A percentile compares a stretch with the other conserved stretches of the same genome.
Conservation (phyloP, 208 protist genomes). For the Trypanosoma rangeli region DNA sequence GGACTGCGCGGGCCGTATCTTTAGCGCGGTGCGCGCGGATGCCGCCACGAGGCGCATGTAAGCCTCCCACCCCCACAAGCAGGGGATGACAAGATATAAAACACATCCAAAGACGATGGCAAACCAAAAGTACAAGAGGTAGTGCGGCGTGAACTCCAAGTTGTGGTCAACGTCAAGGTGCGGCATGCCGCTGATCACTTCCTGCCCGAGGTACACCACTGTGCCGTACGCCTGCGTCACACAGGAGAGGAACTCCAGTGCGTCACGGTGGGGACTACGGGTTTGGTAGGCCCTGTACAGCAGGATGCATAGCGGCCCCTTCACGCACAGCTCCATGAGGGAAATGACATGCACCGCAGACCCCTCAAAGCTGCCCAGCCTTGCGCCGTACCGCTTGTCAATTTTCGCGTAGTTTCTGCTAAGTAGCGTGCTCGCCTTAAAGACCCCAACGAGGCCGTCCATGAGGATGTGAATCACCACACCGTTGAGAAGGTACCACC, state of each 20-base stretch:
- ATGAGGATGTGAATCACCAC: slow-evolving; percentile 73
- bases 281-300: slow-evolving; percentile 60
- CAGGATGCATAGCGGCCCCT: slow-evolving; percentile 66
- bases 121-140: slow-evolving; percentile 19
- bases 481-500: slow-evolving; percentile 83
- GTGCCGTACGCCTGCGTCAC: slow-evolving; percentile 71
- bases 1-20: not conserved
- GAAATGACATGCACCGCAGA: slow-evolving; percentile 65
- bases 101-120: slow-evolving; percentile 18
- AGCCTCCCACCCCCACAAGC: slow-evolving; percentile 48
- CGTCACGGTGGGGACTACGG: slow-evolving; percentile 52
- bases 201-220: slow-evolving; percentile 61
- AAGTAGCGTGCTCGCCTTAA: slow-evolving; percentile 60
- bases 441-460: slow-evolving; percentile 68
- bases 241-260: slow-evolving; percentile 72
- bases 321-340: slow-evolving; percentile 57
- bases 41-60: slow-evolving; percentile 46
- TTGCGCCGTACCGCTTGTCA: slow-evolving; percentile 57
- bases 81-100: slow-evolving; percentile 49
- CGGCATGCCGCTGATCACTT: slow-evolving; percentile 52
- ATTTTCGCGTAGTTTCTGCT: slow-evolving; percentile 68
- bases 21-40: not conserved
- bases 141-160: slow-evolving; percentile 14
- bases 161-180: slow-evolving; percentile 49
- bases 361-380: slow-evolving; percentile 43